Evolutionary conservation across 1,284 basidiomycete genomes (phyloP).

Genomic region (Rhodotorula glutinis): DNA sequence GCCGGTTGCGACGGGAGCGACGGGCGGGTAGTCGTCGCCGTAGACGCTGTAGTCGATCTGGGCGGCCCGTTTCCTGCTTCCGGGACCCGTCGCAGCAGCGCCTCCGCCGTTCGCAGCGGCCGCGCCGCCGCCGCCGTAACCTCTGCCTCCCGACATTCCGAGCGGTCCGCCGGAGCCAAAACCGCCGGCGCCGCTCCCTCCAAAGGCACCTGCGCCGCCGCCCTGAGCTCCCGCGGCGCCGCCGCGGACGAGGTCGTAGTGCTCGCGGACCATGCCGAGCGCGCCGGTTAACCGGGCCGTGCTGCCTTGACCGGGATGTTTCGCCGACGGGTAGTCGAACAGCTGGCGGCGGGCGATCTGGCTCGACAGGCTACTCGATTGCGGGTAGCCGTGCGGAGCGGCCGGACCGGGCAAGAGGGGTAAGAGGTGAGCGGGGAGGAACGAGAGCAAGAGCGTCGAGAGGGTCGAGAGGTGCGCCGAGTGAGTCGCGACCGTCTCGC

Average conservation of each 20-base stretch:
- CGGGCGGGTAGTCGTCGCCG: constrained; percentile 22
- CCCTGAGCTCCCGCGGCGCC: neutral
- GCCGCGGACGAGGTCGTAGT: constrained; percentile 26
- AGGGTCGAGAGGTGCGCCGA: constrained; percentile 42
- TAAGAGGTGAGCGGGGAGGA: constrained; percentile 38
- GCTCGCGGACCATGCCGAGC: constrained; percentile 28
- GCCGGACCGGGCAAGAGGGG: constrained; percentile 40
- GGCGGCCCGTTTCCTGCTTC: constrained; percentile 14
- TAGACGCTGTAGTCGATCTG: constrained; percentile 23
- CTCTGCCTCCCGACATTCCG: too few species aligned
- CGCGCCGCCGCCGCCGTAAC: neutral
- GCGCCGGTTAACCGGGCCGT: constrained; percentile 12
- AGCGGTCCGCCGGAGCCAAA: too few species aligned
- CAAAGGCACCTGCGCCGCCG: too few species aligned
- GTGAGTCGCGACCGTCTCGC: constrained; percentile 62
- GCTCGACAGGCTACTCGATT: constrained; percentile 14
- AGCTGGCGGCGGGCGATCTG: constrained; percentile 25
- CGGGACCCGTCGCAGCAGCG: neutral
- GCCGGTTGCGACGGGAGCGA: neutral
- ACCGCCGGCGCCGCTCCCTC: too few species aligned
- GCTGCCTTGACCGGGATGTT: constrained; percentile 18
- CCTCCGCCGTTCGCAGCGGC: neutral
- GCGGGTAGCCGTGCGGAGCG: constrained; percentile 43
- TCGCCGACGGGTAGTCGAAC: constrained; percentile 30
- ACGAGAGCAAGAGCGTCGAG: constrained; percentile 39